Evolutionary conservation across 1,284 basidiomycete genomes (phyloP).

Genomic region (Heterobasidion occidentale): DNA sequence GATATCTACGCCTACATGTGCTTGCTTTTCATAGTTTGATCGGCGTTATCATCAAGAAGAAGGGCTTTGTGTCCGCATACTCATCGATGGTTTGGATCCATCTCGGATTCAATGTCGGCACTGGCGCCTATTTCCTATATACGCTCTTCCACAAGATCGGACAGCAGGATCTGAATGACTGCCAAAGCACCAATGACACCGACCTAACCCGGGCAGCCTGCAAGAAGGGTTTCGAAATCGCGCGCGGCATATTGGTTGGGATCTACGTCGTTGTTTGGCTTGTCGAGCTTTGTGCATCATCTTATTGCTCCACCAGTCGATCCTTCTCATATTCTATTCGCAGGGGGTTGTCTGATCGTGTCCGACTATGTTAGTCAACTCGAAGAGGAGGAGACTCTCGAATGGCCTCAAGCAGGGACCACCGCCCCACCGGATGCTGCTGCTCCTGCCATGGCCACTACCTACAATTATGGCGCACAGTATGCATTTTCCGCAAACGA

Average conservation of each 20-base stretch:
- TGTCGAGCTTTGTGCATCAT: conserved; percentile 40
- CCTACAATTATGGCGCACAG: conserved; percentile 2
- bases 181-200: conserved; percentile 21
- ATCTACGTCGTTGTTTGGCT: conserved; percentile 30
- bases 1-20: background rate
- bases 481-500: background rate
- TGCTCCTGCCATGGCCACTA: background rate
- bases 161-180: conserved; percentile 23
- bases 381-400: conserved; percentile 30
- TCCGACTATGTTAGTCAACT: conserved; percentile 39
- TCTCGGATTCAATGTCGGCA: conserved; percentile 36
- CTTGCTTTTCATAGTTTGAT: conserved; percentile 29
- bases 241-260: conserved; percentile 13
- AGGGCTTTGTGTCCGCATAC: conserved; percentile 40
- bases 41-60: conserved; percentile 38
- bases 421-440: background rate
- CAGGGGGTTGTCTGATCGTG: conserved; percentile 36
- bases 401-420: conserved; percentile 1
- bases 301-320: background rate
- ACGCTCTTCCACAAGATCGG: conserved; percentile 33
- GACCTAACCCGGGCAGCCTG: conserved; percentile 26
- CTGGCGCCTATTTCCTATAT: conserved; percentile 38
- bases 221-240: conserved; percentile 15
- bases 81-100: conserved; percentile 35
- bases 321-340: background rate